A percentile compares a stretch with the other conserved stretches of the same genome.
These are phyloP conservation scores for Hymenoscyphus albidus DNA, from an alignment of 2,329 filamentous ascomycete species.

Conservation along the genomic window DNA sequence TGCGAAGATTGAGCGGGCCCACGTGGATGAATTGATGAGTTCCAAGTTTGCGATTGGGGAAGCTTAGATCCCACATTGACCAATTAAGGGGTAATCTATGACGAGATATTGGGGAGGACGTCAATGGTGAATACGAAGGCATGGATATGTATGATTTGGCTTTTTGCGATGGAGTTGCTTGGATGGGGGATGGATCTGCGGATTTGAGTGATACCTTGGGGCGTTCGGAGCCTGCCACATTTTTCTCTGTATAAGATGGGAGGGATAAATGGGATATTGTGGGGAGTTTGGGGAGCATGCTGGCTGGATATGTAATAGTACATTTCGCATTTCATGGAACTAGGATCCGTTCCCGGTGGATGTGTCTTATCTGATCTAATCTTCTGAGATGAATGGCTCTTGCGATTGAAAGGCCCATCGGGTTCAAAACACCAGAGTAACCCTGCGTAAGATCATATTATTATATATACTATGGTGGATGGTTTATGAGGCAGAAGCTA, in stretches of 20 bases:
- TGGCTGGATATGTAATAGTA: not conserved
- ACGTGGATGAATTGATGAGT: conserved; percentile 66
- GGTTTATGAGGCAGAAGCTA: too few species aligned
- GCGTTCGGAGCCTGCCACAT: not conserved
- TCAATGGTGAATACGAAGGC: not conserved
- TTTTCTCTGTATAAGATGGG: not conserved
- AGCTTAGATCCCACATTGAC: not conserved
- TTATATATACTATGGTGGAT: too few species aligned
- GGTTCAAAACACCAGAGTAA: too few species aligned
- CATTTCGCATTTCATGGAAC: not conserved
- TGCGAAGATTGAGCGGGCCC: conserved; percentile 58
- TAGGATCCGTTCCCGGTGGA: not conserved
- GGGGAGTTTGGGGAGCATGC: not conserved
- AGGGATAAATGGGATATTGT: not conserved
- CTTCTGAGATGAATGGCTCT: not conserved
- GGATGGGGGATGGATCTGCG: not conserved
- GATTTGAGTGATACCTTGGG: not conserved
- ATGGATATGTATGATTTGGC: not conserved
- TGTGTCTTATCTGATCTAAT: not conserved
- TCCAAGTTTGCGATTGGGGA: conserved; percentile 39
- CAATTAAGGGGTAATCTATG: not conserved
- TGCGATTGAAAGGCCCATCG: not conserved
- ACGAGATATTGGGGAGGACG: not conserved
- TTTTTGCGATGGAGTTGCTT: not conserved
- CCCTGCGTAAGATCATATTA: too few species aligned